These are phyloP conservation scores for Sphaceloma murrayae DNA, from an alignment of 2,329 filamentous ascomycete species.

Conservation along the genomic window DNA sequence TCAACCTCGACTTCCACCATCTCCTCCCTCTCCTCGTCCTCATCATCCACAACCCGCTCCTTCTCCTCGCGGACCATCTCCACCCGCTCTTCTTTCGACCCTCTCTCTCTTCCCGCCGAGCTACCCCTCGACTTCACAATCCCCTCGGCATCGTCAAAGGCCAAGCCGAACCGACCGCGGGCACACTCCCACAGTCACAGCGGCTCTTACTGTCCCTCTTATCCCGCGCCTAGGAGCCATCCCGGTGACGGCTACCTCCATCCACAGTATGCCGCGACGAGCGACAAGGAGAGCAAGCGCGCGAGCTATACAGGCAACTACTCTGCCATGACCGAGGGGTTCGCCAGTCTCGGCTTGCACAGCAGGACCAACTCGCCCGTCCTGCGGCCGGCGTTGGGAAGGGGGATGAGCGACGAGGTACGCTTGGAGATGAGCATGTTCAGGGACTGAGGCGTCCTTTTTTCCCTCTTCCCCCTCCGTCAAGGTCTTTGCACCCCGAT, in stretches of 20 bases:
- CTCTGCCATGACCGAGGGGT: slow-evolving; percentile 8
- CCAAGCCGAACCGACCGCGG: background rate
- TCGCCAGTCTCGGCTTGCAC: slow-evolving; percentile 5
- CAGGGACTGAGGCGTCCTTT: background rate
- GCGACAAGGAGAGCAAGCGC: background rate
- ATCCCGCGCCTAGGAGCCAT: background rate
- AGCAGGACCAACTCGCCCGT: slow-evolving; percentile 2
- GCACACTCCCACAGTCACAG: slow-evolving; percentile 1
- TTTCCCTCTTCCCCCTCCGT: no score
- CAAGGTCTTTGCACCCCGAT: no score
- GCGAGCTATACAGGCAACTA: background rate
- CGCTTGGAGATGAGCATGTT: slow-evolving; percentile 13
- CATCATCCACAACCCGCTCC: background rate
- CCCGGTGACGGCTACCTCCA: background rate
- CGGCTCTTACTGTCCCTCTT: background rate
- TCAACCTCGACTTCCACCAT: slow-evolving; percentile 12
- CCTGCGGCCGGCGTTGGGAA: background rate
- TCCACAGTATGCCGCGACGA: background rate
- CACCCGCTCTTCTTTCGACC: slow-evolving; percentile 15
- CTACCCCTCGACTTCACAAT: slow-evolving; percentile 5
- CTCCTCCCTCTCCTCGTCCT: slow-evolving; percentile 10
- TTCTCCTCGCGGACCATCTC: slow-evolving; percentile 6
- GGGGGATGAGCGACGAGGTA: slow-evolving; percentile 12
- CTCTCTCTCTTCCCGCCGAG: slow-evolving; percentile 8
- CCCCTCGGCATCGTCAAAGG: background rate